Evolutionary conservation across 2,329 filamentous ascomycete genomes (phyloP), one percentile per base, ranked within the genome.

Genomic region (Graphium sp.): DNA sequence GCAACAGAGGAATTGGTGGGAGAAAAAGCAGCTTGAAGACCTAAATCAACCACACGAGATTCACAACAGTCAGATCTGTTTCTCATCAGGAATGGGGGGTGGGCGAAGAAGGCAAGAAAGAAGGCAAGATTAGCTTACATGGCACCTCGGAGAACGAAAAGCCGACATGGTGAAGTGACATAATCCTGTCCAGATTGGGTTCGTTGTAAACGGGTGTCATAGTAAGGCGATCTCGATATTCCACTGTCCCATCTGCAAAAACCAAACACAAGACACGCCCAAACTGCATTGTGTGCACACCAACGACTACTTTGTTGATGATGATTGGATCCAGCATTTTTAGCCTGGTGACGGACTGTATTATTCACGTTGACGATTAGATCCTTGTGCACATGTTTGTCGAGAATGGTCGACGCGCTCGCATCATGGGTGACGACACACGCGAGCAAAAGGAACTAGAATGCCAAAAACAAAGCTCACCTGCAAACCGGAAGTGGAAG

Each of bases 161-260:
- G 2, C 83, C 83, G 25, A 74, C 72, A 47, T 93, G 81, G 17
- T 74, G 60, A 17, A 91, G 59, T 32, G 71, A 78, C 35, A 66
- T 70, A 18, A 91, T 69, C 25, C 60, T 70, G 24, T 70, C 65
- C 6, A 69, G 52, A 39, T 78, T 75, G 17, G 65, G 61, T 32
- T 76, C 66, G 5, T 66, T 63, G 36, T 69, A 73, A 1, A 85
- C 56, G 30, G 74, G 62, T 5, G 70, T 61, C 65, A 92, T 76
- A 0, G 70, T 79, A 26, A 66, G 61, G 8, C 83, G 68, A 42
- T 91, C 79, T 32, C 81, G 71, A 48, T 87, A 81, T 39, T 89
- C 75, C 4, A 91, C 60, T 1, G 73, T 77, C 8, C 85, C 81
- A 45, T 93, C 84, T 35, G 79, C 79, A 40, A 81, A 81, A 16